Evolutionary conservation across 176 grass and related monocot genomes (phyloP).

Genomic region (Eleusine indica): DNA sequence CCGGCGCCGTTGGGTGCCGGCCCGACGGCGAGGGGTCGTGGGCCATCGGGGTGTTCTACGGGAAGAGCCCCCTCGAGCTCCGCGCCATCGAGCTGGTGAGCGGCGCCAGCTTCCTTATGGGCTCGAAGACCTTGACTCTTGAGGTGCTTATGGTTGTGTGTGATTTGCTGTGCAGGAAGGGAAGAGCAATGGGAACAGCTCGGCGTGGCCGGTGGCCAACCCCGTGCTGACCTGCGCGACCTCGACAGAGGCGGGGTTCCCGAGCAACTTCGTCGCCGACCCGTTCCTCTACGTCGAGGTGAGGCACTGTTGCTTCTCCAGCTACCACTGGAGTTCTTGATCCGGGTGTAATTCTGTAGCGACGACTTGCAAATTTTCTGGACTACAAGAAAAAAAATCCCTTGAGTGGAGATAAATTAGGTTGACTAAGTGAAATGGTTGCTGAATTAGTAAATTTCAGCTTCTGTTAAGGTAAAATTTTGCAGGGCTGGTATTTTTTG

Average conservation of each 20-base stretch:
- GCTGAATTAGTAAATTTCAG: constrained; percentile 5
- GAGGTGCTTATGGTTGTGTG: constrained; percentile 22
- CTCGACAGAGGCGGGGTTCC: constrained; percentile 62
- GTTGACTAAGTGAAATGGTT: neutral
- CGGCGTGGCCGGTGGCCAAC: constrained; percentile 97
- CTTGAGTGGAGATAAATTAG: neutral
- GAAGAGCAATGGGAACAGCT: constrained; percentile 75
- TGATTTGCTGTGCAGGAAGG: constrained; percentile 60
- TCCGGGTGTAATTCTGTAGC: neutral
- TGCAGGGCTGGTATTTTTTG: neutral
- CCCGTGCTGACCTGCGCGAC: constrained; percentile 86
- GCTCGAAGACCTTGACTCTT: neutral
- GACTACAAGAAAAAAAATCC: neutral
- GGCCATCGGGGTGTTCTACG: constrained; percentile 91
- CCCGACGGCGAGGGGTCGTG: constrained; percentile 95
- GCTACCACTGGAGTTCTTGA: neutral
- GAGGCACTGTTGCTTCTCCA: constrained; percentile 13
- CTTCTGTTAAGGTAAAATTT: neutral
- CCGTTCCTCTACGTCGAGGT: constrained; percentile 93
- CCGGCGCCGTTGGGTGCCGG: constrained; percentile 50
- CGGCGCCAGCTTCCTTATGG: neutral
- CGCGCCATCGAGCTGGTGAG: constrained; percentile 90
- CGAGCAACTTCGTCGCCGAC: constrained; percentile 95
- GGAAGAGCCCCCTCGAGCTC: constrained; percentile 77
- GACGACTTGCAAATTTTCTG: neutral